Conservation (phyloP, 2,329 filamentous ascomycete genomes). For the Ophiosphaerella korrae region DNA sequence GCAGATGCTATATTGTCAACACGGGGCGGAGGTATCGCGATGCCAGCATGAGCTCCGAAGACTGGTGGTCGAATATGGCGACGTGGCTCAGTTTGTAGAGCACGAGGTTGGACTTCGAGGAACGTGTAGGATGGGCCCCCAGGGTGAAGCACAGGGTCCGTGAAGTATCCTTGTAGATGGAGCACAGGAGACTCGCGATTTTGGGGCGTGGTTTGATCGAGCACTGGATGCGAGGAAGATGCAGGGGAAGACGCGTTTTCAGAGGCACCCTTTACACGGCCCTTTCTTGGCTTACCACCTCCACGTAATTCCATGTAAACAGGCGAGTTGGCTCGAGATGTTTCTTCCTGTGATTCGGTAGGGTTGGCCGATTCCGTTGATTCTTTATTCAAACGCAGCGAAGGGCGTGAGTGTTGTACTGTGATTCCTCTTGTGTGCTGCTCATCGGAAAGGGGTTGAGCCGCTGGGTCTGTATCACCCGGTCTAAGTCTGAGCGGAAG, state of each 20-base stretch:
- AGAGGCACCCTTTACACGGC: not conserved
- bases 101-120: not conserved
- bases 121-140: constrained; percentile 8
- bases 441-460: constrained; percentile 2
- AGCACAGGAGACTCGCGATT: not conserved
- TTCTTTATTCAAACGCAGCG: constrained; percentile 4
- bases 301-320: constrained; percentile 21
- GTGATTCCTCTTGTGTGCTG: constrained; percentile 5
- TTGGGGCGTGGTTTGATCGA: not conserved
- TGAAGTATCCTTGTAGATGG: constrained; percentile 14
- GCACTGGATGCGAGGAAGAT: not conserved
- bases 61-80: not conserved
- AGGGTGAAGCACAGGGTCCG: not conserved
- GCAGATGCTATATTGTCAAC: constrained; percentile 4
- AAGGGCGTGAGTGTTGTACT: constrained; percentile 10
- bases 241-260: constrained; percentile 12
- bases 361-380: not conserved
- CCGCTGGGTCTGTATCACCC: not conserved
- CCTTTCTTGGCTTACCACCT: constrained; percentile 9
- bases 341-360: constrained; percentile 15
- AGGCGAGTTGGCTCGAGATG: constrained; percentile 12
- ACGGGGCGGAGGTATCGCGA: constrained; percentile 2
- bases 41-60: constrained; percentile 6
- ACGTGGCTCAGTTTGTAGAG: constrained; percentile 29
- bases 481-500: constrained; percentile 30